Evolutionary conservation across 2,329 filamentous ascomycete genomes (phyloP), one percentile per base, ranked within the genome.

Genomic region (Blastomyces silverae): DNA sequence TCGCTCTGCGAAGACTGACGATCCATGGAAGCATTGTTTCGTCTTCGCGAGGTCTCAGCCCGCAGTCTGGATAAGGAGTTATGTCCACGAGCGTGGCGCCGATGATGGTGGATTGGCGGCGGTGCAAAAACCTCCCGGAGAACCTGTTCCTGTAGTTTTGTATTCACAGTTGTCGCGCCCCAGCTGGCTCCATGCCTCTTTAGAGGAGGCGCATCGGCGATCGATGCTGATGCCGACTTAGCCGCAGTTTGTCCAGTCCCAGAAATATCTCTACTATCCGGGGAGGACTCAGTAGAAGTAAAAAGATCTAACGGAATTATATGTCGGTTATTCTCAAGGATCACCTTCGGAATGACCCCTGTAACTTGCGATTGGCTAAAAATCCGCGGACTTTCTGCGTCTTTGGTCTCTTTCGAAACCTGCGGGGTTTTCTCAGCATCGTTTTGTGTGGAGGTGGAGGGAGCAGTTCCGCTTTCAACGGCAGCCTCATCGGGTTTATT

Each of bases 91-190:
- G 75, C 66, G 67, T 89, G 89, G 42, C 89, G 87, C 66, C 92
- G 88, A 67, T 89, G 88, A 70, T 92, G 90, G 70, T 90, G 88
- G 66, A 96, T 89, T 0, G 89, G 87, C 63, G 92, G 89, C 66
- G 92, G 91, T 55, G 91, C 81, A 72, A 97, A 97, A 0, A 93
- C 93, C 73, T 97, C 92, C 50, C 92, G 90, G 72, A 97, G 89
- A 0, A 97, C 92, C 75, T 96, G 91, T 73, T 96, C 93, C 66
- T 92, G 88, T 50, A 97, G 78, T 66, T 88, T 87, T 71, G 90
- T 89, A 74, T 97, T 97, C 65, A 97, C 90, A 28, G 89, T 92
- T 0, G 92, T 97, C 20, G 92, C 91, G 8, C 93, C 92, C 92
- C 93, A 97, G 67, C 84, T 87, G 60, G 80, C 64, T 31, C 52